Evolutionary conservation across 495 filamentous ascomycete species (phyloP), one percentile per base, ranked within the genome.

Genomic region (Cryomyces minteri): DNA sequence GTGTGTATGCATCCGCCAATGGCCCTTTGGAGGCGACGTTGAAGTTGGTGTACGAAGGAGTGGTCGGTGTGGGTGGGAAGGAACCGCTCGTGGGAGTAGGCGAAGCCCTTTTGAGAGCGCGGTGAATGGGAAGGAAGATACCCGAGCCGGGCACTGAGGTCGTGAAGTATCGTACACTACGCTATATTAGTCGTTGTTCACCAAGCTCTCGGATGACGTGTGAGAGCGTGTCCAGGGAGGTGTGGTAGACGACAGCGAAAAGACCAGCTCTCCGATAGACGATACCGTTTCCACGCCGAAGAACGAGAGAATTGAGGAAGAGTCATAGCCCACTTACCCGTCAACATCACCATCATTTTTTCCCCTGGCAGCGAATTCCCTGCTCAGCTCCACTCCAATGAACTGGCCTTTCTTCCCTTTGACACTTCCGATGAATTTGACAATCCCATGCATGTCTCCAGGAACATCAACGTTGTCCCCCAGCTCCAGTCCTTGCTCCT

Each of bases 341-440:
- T 99, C 90, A 41, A 99, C 92, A 65, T 93, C 88, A 33, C 90
- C 90, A 53, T 71, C 88, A 57, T 99, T 99, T 67, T 99, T 98
- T 32, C 90, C 90, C 55, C 83, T 73, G 32, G 68, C 60, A 39
- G 88, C 79, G 58, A 76, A 86, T 50, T 92, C 84, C 43, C 72
- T 65, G 51, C 81, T 78, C 49, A 99, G 66, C 60, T 99, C 92
- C 39, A 99, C 84, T n/a, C 90, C 90, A 29, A 82, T 87, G 67
- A 96, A 99, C 9, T 74, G 71, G 36, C 90, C 90, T 43, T 82
- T 84, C 67, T 94, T 94, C 45, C 88, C 88, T 41, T 77, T 74
- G 32, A 99, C 88, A 34, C 66, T 65, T 4, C 90, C 90, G 48
- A 99, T 67, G 58, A 88, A 99, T 60, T 82, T 86, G 45, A 99